These are phyloP conservation scores for Stagonosporopsis tanaceti DNA, from an alignment of 2,329 filamentous ascomycete species.

Conservation along the genomic window DNA sequence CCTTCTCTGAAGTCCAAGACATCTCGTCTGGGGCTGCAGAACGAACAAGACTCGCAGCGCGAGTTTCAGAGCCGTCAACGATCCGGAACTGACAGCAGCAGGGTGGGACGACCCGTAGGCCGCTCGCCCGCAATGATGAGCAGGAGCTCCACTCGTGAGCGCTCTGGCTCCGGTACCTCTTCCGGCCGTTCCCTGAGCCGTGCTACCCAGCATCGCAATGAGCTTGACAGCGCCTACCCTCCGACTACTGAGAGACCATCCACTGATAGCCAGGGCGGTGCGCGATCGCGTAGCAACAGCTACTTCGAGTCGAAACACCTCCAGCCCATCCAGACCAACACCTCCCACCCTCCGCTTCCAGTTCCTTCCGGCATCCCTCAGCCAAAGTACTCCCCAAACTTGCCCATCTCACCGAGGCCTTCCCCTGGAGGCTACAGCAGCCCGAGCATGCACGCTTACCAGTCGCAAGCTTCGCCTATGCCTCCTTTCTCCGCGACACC, in stretches of 20 bases:
- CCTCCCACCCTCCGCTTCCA: constrained; percentile 37
- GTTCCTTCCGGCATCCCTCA: constrained; percentile 29
- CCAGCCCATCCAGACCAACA: constrained; percentile 46
- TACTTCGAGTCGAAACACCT: constrained; percentile 50
- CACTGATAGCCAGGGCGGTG: constrained; percentile 36
- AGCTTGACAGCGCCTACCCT: constrained; percentile 55
- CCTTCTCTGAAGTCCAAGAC: constrained; percentile 40
- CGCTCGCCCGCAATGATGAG: constrained; percentile 52
- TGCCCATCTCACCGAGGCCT: constrained; percentile 47
- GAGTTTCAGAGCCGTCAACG: constrained; percentile 42
- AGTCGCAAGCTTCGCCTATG: constrained; percentile 54
- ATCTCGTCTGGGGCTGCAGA: constrained; percentile 43
- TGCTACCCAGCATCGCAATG: constrained; percentile 58
- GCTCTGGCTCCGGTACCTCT: constrained; percentile 63
- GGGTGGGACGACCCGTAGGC: constrained; percentile 37
- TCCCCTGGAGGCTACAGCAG: constrained; percentile 50
- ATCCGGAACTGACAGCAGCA: constrained; percentile 45
- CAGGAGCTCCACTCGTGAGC: constrained; percentile 55
- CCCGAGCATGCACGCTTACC: constrained; percentile 38
- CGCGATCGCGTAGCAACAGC: constrained; percentile 50
- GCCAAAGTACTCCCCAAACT: constrained; percentile 35
- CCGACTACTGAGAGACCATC: constrained; percentile 38
- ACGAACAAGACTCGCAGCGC: constrained; percentile 46
- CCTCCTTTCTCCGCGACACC: constrained; percentile 61
- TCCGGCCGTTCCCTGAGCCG: constrained; percentile 64